These are phyloP conservation scores for Stemphylium beticola DNA, from an alignment of 2,329 filamentous ascomycete species.

Conservation along the genomic window DNA sequence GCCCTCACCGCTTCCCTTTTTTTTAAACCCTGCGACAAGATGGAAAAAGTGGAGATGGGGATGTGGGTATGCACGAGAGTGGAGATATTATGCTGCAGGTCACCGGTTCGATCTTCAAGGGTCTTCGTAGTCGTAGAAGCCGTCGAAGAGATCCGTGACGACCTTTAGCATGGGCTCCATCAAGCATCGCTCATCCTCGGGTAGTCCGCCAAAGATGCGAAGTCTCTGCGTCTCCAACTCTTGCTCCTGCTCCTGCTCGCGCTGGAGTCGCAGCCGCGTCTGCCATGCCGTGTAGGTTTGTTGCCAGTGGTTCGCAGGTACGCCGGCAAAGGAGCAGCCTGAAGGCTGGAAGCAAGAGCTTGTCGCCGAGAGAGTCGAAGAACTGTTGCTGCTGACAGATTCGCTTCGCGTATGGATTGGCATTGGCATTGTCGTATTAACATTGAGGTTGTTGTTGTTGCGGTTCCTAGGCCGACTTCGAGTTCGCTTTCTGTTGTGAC, in stretches of 20 bases:
- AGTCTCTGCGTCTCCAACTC: constrained; percentile 46
- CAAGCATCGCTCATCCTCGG: constrained; percentile 51
- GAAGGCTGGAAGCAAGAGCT: constrained; percentile 30
- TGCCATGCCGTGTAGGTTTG: constrained; percentile 49
- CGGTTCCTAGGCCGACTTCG: constrained; percentile 52
- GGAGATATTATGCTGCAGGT: constrained; percentile 9
- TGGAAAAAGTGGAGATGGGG: constrained; percentile 3
- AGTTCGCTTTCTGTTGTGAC: constrained; percentile 54
- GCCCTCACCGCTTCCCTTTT: constrained; percentile 1
- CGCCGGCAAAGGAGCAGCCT: constrained; percentile 23
- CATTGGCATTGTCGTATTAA: constrained; percentile 13
- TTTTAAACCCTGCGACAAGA: constrained; percentile 9
- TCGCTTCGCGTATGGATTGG: constrained; percentile 38
- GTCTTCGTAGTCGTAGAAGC: constrained; percentile 53
- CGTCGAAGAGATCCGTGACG: constrained; percentile 54
- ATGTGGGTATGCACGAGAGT: constrained; percentile 6
- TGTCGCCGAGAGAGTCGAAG: constrained; percentile 29
- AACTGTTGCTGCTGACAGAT: constrained; percentile 36
- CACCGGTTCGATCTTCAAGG: constrained; percentile 34
- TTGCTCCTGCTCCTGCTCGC: constrained; percentile 37
- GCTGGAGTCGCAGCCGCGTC: constrained; percentile 37
- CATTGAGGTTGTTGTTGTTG: constrained; percentile 26
- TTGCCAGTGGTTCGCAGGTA: constrained; percentile 43
- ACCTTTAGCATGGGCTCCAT: constrained; percentile 56
- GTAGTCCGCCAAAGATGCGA: constrained; percentile 53